Percentiles rank a stretch among this genome's conserved stretches.
Evolutionary conservation across 805 yeast species (phyloP).

Genomic region (Suhomyces canberraensis): DNA sequence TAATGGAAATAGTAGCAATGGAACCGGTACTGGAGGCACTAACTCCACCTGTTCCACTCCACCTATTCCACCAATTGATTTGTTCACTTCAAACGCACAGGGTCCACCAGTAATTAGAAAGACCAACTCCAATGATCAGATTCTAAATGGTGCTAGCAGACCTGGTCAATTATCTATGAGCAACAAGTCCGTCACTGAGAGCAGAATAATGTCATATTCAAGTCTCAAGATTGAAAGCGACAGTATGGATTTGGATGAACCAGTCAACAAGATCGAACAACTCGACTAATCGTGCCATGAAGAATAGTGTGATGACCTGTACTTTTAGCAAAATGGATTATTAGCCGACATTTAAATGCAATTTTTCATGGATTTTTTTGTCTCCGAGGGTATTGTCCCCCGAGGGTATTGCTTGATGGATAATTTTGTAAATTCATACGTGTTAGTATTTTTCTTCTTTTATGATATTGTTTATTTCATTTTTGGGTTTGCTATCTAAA

Average conservation of each 20-base stretch:
- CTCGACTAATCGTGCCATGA: conserved; percentile 8
- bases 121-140: conserved; percentile 29
- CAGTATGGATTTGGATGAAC: conserved; percentile 19
- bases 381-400: too few species aligned
- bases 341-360: too few species aligned
- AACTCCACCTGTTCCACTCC: conserved; percentile 14
- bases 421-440: too few species aligned
- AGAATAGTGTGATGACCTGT: too few species aligned
- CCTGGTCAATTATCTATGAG: conserved; percentile 31
- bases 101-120: conserved; percentile 21
- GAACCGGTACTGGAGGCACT: conserved; percentile 9
- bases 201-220: conserved; percentile 16
- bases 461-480: too few species aligned
- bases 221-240: conserved; percentile 10
- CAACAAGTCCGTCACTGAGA: conserved; percentile 35
- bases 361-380: too few species aligned
- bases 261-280: conserved; percentile 15
- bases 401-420: too few species aligned
- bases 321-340: too few species aligned
- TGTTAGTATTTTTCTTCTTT: too few species aligned
- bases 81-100: conserved; percentile 2
- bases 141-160: conserved; percentile 13
- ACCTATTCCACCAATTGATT: conserved; percentile 10
- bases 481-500: too few species aligned
- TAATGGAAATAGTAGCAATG: conserved; percentile 7